Evolutionary conservation across 2,329 filamentous ascomycete species (phyloP), one percentile per base, ranked within the genome.

Genomic region (Pseudocercospora eumusae): DNA sequence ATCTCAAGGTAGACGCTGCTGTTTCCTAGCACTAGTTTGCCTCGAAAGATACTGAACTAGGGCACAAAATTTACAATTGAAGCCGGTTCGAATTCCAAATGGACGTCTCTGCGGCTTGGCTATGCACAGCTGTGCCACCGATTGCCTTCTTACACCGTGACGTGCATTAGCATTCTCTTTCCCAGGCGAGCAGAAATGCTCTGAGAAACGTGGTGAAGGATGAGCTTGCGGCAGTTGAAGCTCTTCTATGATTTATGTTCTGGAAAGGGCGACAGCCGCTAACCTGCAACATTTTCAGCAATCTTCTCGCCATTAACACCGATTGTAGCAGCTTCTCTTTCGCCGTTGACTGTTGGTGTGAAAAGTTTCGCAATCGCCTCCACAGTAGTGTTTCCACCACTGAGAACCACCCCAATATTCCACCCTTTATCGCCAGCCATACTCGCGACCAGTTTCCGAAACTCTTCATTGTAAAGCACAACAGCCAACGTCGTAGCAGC

Each of bases 401-500:
- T 85, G 56, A 88, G 81, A 3, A 88, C 80, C 60, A 88, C 75
- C 0, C 83, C 85, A 15, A 88, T 70, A 76, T 88, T 85, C 92
- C 92, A 96, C 0, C 91, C 91, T 11, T 84, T 80, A 57, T 85
- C 82, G 0, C 90, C 90, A 0, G 81, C 89, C 75, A 93, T 89
- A 63, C 71, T 75, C 78, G 91, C 86, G 9, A 93, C 89, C 76
- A 88, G 76, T 11, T 72, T 74, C 61, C 91, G 80, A 65, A 97
- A 97, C 3, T 92, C 91, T 76, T 96, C 91, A 74, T 96, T 89
- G 67, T 86, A 97, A 68, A 98, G 78, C 57, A 87, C 88, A 7
- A 91, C 90, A 0, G 93, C 95, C 63, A 98, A 75, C 1, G 87
- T 86, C n/a, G 97, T 93, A 2, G 88, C 92, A 0, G 90, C 86